These are phyloP conservation scores for Avena eriantha DNA, from an alignment of 176 grass and related monocot genomes.

Conservation along the genomic window DNA sequence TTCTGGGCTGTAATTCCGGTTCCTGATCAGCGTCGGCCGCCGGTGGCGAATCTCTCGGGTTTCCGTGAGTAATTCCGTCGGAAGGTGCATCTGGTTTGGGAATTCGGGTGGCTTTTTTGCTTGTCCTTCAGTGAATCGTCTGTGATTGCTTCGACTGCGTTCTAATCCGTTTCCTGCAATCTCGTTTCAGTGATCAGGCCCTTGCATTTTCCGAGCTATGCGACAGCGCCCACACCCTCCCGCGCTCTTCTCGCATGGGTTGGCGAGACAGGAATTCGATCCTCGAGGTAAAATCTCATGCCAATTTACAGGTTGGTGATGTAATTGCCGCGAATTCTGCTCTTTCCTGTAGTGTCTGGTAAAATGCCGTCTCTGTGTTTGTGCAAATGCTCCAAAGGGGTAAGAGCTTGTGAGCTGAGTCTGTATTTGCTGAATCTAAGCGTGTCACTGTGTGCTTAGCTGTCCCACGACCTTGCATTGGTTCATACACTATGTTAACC, in stretches of 20 bases:
- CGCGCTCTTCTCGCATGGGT: background rate
- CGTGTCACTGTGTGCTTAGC: background rate
- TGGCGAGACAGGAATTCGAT: background rate
- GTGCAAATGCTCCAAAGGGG: constrained; percentile 28
- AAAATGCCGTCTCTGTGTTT: background rate
- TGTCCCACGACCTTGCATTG: background rate
- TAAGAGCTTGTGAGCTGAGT: background rate
- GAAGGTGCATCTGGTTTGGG: background rate
- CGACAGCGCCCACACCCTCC: background rate
- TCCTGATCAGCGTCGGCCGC: background rate
- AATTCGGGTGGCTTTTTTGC: background rate
- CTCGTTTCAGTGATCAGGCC: constrained; percentile 31
- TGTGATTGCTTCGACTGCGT: background rate
- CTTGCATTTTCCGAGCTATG: background rate
- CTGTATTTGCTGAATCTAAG: background rate
- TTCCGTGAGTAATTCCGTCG: background rate
- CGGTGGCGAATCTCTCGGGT: background rate
- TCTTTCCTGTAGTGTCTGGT: background rate
- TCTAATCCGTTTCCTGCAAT: background rate
- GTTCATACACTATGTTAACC: background rate
- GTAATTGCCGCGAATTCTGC: background rate
- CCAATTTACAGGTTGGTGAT: background rate
- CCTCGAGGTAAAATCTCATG: constrained; percentile 2
- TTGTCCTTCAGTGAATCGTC: background rate
- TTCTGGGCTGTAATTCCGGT: background rate